Evolutionary conservation across 768 basidiomycete species (phyloP), one percentile per base, ranked within the genome.

Genomic region (Pulveroboletus sp.): DNA sequence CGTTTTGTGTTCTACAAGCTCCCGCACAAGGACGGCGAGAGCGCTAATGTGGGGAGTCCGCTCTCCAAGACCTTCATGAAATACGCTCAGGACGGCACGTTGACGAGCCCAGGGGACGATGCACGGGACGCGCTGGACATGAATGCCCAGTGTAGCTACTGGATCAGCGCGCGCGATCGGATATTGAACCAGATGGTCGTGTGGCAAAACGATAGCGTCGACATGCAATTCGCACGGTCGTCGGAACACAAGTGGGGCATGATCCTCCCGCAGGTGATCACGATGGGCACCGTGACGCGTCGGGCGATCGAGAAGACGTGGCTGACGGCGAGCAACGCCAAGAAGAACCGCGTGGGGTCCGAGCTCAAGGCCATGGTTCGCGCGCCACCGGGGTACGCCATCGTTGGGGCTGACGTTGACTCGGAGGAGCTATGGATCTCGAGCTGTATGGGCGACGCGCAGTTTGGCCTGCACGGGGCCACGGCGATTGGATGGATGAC

Each of bases 401-500:
- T 99, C 55, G 93, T 99, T 19, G 96, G 96, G 5, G 96, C 96
- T 0, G 96, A 99, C 65, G 96, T 99, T 20, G 96, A 99, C 68
- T 95, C 93, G 40, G 95, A 98, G 71, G 96, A 99, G 68, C 74
- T 99, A 20, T 98, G 96, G 96, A 98, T 98, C 56, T 95, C 94
- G 17, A 93, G 90, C 61, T 91, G 92, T 51, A 95, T 98, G 91
- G 95, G 95, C 1, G 96, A 98, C 62, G 90, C 93, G 0, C 95
- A 99, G 68, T 96, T 99, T 66, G 96, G 95, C 9, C 66, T 95
- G 49, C 94, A 99, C 58, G 95, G 95, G 11, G 92, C 93, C 11
- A 94, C 93, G 3, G 93, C 95, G 2, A 83, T 99, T 36, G 95
- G 96, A 4, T 98, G 95, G 95, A 98, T 99, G 95, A 97, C 94